Percentiles rank a stretch among this genome's conserved stretches.
phyloP scores from a whole-genome alignment of 495 filamentous ascomycete species.

The Xylaria flabelliformis region DNA sequence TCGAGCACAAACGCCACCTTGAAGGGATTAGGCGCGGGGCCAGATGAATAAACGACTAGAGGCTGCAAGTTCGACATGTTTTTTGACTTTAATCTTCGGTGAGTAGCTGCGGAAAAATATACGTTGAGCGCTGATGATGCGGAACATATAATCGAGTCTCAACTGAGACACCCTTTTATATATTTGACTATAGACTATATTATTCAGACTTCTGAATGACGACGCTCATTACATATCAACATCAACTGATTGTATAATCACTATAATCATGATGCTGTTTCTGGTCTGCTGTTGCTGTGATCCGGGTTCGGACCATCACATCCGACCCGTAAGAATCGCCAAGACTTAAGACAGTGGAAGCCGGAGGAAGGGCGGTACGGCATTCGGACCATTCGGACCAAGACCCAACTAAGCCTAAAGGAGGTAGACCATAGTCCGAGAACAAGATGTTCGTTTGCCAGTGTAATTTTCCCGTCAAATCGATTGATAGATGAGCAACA shows the following conservation, averaged over 20 bases:
- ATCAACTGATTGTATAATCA: conserved; percentile 13
- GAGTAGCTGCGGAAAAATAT: neutral
- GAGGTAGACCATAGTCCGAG: conserved; percentile 1
- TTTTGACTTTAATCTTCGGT: neutral
- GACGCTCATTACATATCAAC: neutral
- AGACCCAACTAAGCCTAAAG: conserved; percentile 16
- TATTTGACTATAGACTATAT: neutral
- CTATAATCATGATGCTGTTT: neutral
- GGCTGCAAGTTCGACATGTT: conserved; percentile 4
- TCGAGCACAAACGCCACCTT: conserved; percentile 70
- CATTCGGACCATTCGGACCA: conserved; percentile 20
- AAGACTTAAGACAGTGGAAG: conserved; percentile 8
- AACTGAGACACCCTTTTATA: neutral
- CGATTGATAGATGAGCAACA: neutral
- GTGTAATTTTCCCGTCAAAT: neutral
- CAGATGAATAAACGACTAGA: conserved; percentile 13
- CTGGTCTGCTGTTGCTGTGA: neutral
- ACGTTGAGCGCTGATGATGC: neutral
- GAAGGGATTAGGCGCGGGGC: conserved; percentile 7
- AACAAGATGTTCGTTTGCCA: neutral
- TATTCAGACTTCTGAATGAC: neutral
- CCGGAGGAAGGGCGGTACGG: conserved; percentile 14
- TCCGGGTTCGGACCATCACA: conserved; percentile 2
- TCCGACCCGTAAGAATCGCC: conserved; percentile 1
- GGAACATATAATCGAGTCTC: neutral